Evolutionary conservation across 176 grass and related monocot species (phyloP).

Genomic region (Pontederia paniculata): DNA sequence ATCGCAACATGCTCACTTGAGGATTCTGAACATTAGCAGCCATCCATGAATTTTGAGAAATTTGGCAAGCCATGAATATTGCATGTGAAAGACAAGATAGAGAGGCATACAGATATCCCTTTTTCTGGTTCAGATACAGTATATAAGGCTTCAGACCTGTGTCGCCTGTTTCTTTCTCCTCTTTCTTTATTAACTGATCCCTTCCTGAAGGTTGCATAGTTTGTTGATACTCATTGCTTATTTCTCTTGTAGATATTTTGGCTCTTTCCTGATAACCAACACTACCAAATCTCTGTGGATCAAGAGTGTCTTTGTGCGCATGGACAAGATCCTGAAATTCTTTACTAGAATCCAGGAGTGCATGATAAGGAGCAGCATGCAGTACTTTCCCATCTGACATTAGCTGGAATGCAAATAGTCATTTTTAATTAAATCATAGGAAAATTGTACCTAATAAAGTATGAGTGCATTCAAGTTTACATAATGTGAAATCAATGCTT

Average conservation of each 20-base stretch:
- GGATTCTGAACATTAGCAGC: conserved; percentile 74
- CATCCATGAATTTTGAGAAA: conserved; percentile 97
- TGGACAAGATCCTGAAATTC: conserved; percentile 80
- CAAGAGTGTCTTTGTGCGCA: conserved; percentile 61
- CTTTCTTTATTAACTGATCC: conserved; percentile 75
- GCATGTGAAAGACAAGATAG: conserved; percentile 36
- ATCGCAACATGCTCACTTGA: conserved; percentile 44
- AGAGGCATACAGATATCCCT: conserved; percentile 58
- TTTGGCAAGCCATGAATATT: conserved; percentile 61
- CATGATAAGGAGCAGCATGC: conserved; percentile 39
- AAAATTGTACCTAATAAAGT: background rate
- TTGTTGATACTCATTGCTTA: conserved; percentile 23
- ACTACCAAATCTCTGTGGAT: conserved; percentile 29
- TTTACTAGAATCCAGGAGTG: conserved; percentile 44
- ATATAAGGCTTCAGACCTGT: conserved; percentile 69
- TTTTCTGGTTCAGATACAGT: conserved; percentile 63
- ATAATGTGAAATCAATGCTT: too few species aligned
- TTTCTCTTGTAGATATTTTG: conserved; percentile 28
- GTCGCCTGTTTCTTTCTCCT: conserved; percentile 83
- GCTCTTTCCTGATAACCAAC: conserved; percentile 19
- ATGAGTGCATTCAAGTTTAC: background rate
- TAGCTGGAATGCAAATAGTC: conserved; percentile 39
- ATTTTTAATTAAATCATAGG: background rate
- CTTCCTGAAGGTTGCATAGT: conserved; percentile 16
- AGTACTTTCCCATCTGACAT: conserved; percentile 74